Evolutionary conservation across 108 stramenopile genomes (phyloP).

Genomic region (Thalassiosira profunda): DNA sequence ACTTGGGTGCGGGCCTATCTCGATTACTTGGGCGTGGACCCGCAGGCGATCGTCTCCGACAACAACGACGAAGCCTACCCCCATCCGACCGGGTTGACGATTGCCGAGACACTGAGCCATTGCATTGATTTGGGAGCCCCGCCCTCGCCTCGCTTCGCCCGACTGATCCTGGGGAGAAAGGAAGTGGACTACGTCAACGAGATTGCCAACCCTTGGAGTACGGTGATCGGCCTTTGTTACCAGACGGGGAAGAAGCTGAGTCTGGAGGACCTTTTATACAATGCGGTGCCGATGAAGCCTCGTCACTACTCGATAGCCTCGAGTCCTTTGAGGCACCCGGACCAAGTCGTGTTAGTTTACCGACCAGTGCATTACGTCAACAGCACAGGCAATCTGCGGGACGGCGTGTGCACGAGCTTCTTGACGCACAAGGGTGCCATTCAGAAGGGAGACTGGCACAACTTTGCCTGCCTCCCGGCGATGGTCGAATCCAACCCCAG

Average conservation of each 20-base stretch:
- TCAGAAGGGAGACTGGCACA: slow-evolving; percentile 5
- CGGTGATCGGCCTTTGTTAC: slow-evolving; percentile 60
- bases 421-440: slow-evolving; percentile 44
- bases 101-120: slow-evolving; percentile 68
- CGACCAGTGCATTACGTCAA: slow-evolving; percentile 64
- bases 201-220: slow-evolving; percentile 59
- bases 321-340: slow-evolving; percentile 36
- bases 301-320: slow-evolving; percentile 82
- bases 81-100: slow-evolving; percentile 56
- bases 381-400: slow-evolving; percentile 43
- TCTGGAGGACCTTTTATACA: slow-evolving; percentile 66
- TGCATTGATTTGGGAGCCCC: slow-evolving; percentile 60
- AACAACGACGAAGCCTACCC: slow-evolving; percentile 51
- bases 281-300: slow-evolving; percentile 61
- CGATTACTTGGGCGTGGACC: slow-evolving; percentile 54
- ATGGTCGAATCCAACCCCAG: slow-evolving; percentile 51
- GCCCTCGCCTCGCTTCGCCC: slow-evolving; percentile 66
- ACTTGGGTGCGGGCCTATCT: too few relatives aligned
- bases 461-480: slow-evolving; percentile 30
- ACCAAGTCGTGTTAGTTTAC: slow-evolving; percentile 55
- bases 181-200: slow-evolving; percentile 65
- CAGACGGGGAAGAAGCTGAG: slow-evolving; percentile 40
- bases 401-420: slow-evolving; percentile 65
- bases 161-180: slow-evolving; percentile 49
- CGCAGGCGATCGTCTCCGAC: slow-evolving; percentile 50